Percentiles rank a stretch among this genome's conserved stretches.
phyloP scores from a whole-genome alignment of 2,329 filamentous ascomycete genomes.

The Metarhizium brunneum region DNA sequence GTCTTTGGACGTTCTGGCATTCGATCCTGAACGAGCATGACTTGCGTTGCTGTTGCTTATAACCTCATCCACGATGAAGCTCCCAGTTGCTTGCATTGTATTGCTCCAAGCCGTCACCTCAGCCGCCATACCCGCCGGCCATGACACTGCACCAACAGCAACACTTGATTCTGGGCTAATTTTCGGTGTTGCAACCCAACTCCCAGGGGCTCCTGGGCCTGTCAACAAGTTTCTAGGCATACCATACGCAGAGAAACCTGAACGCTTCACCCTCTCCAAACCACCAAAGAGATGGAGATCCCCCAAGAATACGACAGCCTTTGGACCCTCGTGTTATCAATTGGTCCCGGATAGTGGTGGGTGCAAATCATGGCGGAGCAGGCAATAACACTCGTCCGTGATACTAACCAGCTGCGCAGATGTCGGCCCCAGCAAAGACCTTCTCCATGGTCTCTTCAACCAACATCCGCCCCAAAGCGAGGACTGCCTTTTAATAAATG shows the following conservation, averaged over 20 bases:
- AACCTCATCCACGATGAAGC: neutral
- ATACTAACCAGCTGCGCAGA: slow-evolving; percentile 6
- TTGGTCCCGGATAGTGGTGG: slow-evolving; percentile 10
- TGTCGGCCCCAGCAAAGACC: slow-evolving; percentile 10
- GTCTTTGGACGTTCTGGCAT: no score
- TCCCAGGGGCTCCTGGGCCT: slow-evolving; percentile 9
- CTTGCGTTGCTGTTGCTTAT: neutral
- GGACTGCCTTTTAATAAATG: slow-evolving; percentile 19
- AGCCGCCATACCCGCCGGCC: neutral
- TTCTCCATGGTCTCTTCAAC: slow-evolving; percentile 13
- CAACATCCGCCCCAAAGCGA: slow-evolving; percentile 14
- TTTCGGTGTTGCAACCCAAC: slow-evolving; percentile 7
- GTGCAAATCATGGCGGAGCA: neutral
- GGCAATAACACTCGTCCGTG: neutral
- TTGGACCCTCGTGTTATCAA: slow-evolving; percentile 12
- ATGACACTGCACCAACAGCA: slow-evolving; percentile 3
- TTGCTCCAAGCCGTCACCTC: neutral
- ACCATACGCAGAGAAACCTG: slow-evolving; percentile 11
- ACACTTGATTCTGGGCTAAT: slow-evolving; percentile 11
- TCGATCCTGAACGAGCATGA: no score
- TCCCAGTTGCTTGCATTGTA: neutral
- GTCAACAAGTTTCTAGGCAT: slow-evolving; percentile 15
- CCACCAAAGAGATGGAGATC: slow-evolving; percentile 10
- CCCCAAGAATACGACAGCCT: slow-evolving; percentile 6
- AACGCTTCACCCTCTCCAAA: slow-evolving; percentile 10